Percentiles rank a stretch among this genome's conserved stretches.
Evolutionary conservation across 306 rosid species (phyloP).

Genomic region (Argentina anserina): DNA sequence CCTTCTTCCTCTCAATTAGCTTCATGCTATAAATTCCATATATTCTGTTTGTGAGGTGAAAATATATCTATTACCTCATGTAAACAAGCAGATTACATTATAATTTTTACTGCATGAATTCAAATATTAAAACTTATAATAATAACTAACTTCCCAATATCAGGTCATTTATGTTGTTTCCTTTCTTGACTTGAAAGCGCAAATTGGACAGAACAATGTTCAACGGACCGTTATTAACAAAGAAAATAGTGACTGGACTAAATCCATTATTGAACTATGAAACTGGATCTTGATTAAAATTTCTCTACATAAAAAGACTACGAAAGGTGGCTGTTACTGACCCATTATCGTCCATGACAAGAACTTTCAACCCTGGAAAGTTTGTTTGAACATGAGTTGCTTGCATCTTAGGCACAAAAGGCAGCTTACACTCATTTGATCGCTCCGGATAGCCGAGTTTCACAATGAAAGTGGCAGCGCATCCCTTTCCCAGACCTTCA

Average conservation of each 20-base stretch:
- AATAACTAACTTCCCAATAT: no score
- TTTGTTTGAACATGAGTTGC: constrained; percentile 52
- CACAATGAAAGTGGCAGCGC: constrained; percentile 67
- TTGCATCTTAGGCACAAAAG: constrained; percentile 42
- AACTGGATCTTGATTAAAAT: not conserved
- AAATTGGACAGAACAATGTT: not conserved
- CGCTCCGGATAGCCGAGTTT: constrained; percentile 81
- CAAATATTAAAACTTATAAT: no score
- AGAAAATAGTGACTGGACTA: no score
- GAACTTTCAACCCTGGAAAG: constrained; percentile 76
- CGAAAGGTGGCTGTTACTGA: constrained; percentile 45
- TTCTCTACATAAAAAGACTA: not conserved
- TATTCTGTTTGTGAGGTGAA: no score
- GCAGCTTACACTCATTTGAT: constrained; percentile 54
- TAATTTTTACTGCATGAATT: no score
- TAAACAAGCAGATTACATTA: no score
- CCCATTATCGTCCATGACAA: constrained; percentile 94
- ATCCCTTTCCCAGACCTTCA: constrained; percentile 91
- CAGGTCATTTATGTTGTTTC: not conserved
- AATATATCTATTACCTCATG: no score
- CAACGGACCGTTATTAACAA: not conserved
- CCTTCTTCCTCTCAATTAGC: not conserved
- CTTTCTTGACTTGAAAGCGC: not conserved
- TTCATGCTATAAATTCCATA: not conserved
- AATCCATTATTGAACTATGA: not conserved